Conservation (phyloP, 768 basidiomycete species). For the Boletus pseudopeckii region DNA sequence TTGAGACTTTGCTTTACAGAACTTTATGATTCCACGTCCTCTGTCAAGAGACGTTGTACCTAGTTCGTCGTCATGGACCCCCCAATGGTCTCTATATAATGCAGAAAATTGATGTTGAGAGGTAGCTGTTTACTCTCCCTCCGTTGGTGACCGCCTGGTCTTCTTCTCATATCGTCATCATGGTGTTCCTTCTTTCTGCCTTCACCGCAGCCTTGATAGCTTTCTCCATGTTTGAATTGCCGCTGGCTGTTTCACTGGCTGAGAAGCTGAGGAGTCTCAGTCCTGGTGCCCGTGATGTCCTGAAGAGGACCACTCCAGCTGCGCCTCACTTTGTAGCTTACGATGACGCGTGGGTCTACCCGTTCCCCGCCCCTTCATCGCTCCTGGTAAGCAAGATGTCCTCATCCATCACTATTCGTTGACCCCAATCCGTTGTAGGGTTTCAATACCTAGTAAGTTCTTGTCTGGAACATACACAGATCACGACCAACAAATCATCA, state of each 20-base stretch:
- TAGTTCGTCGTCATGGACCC: background rate
- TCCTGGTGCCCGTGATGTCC: conserved; percentile 17
- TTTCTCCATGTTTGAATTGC: conserved; percentile 5
- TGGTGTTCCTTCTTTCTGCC: conserved; percentile 4
- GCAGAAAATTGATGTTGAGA: background rate
- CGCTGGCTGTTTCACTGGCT: conserved; percentile 10
- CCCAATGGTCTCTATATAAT: background rate
- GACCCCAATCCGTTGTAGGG: conserved; percentile 18
- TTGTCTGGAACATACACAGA: background rate
- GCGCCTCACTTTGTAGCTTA: conserved; percentile 49
- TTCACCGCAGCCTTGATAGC: background rate
- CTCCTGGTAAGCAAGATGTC: conserved; percentile 35
- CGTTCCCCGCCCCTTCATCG: conserved; percentile 40
- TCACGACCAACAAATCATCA: conserved; percentile 3
- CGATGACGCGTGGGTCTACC: conserved; percentile 39
- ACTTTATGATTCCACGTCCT: background rate
- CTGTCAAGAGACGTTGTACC: background rate
- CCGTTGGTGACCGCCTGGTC: background rate
- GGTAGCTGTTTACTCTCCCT: background rate
- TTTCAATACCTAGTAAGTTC: conserved; percentile 34
- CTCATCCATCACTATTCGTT: background rate
- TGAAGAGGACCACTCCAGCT: conserved; percentile 28
- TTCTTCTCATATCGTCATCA: background rate
- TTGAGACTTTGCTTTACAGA: background rate
- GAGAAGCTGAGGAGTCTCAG: conserved; percentile 17